Evolutionary conservation across 345 rosid genomes (phyloP), one percentile per base, ranked within the genome.

Genomic region (Passiflora organensis): DNA sequence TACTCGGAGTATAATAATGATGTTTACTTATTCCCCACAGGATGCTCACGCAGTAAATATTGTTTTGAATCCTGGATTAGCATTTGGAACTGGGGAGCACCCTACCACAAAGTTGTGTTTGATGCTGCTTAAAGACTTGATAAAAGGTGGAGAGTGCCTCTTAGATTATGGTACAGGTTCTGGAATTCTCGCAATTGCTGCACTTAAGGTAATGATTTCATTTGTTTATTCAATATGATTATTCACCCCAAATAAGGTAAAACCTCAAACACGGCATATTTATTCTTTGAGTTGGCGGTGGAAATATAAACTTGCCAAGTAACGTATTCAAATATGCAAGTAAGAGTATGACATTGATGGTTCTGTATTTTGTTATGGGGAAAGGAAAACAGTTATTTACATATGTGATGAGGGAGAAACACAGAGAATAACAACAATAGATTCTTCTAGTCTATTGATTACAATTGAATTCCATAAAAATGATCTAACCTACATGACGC

Each of bases 91-190:
- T 11, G 98, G 96, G 53, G 93, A 91, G 61, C 97, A 91, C 57
- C 78, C 96, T 34, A 79, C 95, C 9, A 80, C 96, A 18, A 85
- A 67, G 65, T 65, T 83, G 38, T 91, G 96, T 66, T 68, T 87
- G 6, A 58, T 76, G 78, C 80, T 87, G 53, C 83, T 91, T 55
- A 69, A 32, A 34, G 43, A 75, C 51, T 68, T 74, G 76, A 77
- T 91, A 36, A 83, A 73, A 68, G 96, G 90, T 32, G 89, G 88
- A 66, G 96, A 91, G 66, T 32, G 23, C 53, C 67, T 91, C 77
- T 78, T 88, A 49, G 95, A 91, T 70, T 88, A 91, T 42, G 96
- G 96, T 64, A 91, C 96, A 21, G 95, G 97, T 57, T 87, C 97
- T 13, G 97, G 97, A 32, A 64, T 91, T 70, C 87, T 91, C 48